Base-by-base conservation (phyloP, 768 basidiomycete species). In the Leucosporidium yakuticum region DNA sequence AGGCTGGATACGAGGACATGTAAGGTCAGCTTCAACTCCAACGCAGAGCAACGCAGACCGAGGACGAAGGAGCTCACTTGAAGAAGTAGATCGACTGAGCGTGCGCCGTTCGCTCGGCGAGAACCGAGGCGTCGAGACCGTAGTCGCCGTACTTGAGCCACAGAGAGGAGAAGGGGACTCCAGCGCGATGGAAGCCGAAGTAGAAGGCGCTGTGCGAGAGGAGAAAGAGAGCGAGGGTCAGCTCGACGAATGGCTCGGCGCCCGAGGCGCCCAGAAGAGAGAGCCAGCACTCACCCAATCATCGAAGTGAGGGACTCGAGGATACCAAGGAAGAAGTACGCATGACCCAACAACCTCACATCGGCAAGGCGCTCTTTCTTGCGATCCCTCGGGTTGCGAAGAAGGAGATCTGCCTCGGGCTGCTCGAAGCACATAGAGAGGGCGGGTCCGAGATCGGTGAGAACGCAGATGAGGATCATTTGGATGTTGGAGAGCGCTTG, bases 391-490 rank as follows among this genome's bases (percentile, higher is more conserved):
- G 86, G 85, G 66, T 82, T 83, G 32, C 85, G 81, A 7, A 79
- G 76, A 34, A 87, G 78, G 5, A 87, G 78, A 51, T 84, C 86
- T 1, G 81, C 78, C 77, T 87, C 86, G n/a, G 85, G 85, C 36
- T 83, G 81, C 75, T 87, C 85, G 71, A 83, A 81, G 65, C 83
- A 83, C 65, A 87, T 77, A 32, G 84, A 81, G 12, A 87, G 80
- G 7, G 85, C 76, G 73, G 85, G 77, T 74, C 81, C 77, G 21
- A 87, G 83, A 66, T 87, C 85, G 23, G 85, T 87, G 20, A 78
- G 80, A 25, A 84, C 83, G 69, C 84, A 86, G 56, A 86, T 84
- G 69, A 85, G 71, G 62, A 71, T 71, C 79, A 79, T 78, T 56
- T 86, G 85, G 20, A 85, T 76, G 67, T 82, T 83, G 5, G 84